Percentiles rank a stretch among this genome's conserved stretches.
Conservation (phyloP, 2,329 filamentous ascomycete genomes). For the Pseudogymnoascus sp. region DNA sequence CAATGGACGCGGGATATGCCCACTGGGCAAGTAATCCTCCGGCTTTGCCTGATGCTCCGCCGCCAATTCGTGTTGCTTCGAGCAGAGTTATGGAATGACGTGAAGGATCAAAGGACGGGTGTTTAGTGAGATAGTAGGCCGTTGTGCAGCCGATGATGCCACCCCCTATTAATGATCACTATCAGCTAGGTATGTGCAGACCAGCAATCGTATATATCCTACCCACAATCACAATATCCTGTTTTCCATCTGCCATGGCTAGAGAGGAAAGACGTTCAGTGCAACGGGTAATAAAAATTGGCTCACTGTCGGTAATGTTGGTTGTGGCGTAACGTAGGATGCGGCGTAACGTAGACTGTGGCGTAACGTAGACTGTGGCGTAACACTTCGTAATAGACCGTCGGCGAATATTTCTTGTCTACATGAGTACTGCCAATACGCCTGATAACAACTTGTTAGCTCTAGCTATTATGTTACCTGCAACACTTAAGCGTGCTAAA, state of each 20-base stretch:
- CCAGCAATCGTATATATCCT: background rate
- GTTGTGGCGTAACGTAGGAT: background rate
- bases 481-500: too few species aligned
- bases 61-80: conserved; percentile 77
- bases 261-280: background rate
- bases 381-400: too few species aligned
- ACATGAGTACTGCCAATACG: too few species aligned
- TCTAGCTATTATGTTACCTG: too few species aligned
- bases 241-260: background rate
- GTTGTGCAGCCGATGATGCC: conserved; percentile 90
- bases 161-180: conserved; percentile 43
- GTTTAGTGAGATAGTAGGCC: conserved; percentile 84
- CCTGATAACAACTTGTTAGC: too few species aligned
- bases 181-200: background rate
- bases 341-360: background rate
- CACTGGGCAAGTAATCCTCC: conserved; percentile 84
- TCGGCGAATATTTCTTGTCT: too few species aligned
- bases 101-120: conserved; percentile 69
- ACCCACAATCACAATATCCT: conserved; percentile 14
- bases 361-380: background rate
- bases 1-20: conserved; percentile 81
- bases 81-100: conserved; percentile 77
- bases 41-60: conserved; percentile 91
- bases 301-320: background rate
- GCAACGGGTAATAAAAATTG: background rate